A percentile compares a stretch with the other conserved stretches of the same genome.
These are phyloP conservation scores for Wickerhamiella australiensis DNA, from an alignment of 805 yeast species.

Conservation along the genomic window DNA sequence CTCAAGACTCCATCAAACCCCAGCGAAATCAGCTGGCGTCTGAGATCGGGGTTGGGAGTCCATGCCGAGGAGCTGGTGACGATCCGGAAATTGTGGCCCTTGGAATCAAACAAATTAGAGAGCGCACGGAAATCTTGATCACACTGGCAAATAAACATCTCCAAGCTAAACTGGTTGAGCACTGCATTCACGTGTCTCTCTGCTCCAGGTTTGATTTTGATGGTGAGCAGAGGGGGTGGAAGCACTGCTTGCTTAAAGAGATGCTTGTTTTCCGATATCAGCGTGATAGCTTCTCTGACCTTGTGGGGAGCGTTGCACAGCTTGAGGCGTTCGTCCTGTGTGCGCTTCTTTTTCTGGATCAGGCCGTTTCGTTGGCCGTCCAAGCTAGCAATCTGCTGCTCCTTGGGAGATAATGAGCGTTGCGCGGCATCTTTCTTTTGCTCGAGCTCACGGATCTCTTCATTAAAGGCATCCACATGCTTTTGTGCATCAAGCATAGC, in stretches of 20 bases:
- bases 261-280: neutral
- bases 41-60: neutral
- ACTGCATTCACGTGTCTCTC: neutral
- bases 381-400: neutral
- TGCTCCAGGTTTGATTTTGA: neutral
- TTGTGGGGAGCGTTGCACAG: neutral
- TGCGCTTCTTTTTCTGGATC: neutral
- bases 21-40: slow-evolving; percentile 22
- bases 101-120: neutral
- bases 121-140: neutral
- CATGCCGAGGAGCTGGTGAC: neutral
- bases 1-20: slow-evolving; percentile 76
- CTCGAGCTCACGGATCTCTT: neutral
- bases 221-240: slow-evolving; percentile 1
- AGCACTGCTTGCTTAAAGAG: neutral
- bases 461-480: neutral
- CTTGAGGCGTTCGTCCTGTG: neutral
- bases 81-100: neutral
- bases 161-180: neutral
- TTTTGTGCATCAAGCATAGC: slow-evolving; percentile 3
- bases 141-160: slow-evolving; percentile 7
- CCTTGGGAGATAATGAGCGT: neutral
- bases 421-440: neutral
- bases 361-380: neutral
- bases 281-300: neutral